Conservation (phyloP, 192 early-diverging fungal genomes). For the Gryganskiella cystojenkinii region DNA sequence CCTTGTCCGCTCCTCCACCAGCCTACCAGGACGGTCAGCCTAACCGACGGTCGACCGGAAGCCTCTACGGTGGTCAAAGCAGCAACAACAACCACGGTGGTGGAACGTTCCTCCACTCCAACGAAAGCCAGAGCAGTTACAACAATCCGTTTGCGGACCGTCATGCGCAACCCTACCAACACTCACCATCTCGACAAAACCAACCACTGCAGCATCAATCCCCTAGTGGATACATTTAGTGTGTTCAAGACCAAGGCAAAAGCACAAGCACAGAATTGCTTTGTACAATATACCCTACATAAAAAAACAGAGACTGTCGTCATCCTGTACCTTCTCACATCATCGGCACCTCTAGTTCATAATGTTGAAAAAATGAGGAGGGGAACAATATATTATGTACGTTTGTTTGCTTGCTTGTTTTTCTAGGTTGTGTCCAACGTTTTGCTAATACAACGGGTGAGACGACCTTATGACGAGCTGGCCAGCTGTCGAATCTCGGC, state of each 20-base stretch:
- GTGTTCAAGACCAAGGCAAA: too few relatives aligned
- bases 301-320: background rate
- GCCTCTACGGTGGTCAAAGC: too few relatives aligned
- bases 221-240: slow-evolving; percentile 31
- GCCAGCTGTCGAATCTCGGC: slow-evolving; percentile 75
- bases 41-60: background rate
- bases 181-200: background rate
- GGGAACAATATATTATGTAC: too few relatives aligned
- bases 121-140: background rate
- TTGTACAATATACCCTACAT: background rate
- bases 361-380: too few relatives aligned
- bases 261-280: background rate
- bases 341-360: too few relatives aligned
- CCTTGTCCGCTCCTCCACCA: slow-evolving; percentile 20
- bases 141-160: slow-evolving; percentile 32
- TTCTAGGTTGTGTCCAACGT: too few relatives aligned
- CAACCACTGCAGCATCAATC: background rate
- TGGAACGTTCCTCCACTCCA: background rate
- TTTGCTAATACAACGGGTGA: too few relatives aligned
- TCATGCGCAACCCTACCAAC: slow-evolving; percentile 7
- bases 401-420: too few relatives aligned
- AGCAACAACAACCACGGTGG: too few relatives aligned
- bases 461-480: slow-evolving; percentile 25
- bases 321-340: background rate
- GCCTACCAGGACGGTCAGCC: slow-evolving; percentile 13